These are phyloP conservation scores for Cyamopsis tetragonoloba DNA, from an alignment of 306 rosid species.

Conservation along the genomic window DNA sequence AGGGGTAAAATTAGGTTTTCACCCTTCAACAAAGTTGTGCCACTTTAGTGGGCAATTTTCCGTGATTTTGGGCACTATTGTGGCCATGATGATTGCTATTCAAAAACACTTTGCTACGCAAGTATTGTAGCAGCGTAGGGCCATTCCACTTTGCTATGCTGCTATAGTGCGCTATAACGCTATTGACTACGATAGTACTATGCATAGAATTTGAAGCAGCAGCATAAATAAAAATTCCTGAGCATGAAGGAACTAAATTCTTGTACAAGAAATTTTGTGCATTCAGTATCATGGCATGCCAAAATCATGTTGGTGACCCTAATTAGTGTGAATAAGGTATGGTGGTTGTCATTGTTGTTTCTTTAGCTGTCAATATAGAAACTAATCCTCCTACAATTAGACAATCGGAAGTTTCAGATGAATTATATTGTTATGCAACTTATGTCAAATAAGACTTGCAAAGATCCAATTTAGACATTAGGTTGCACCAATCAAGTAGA, in stretches of 20 bases:
- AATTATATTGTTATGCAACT: neutral
- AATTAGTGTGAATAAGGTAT: neutral
- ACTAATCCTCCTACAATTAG: neutral
- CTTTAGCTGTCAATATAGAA: conserved; percentile 19
- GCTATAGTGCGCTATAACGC: too few species aligned
- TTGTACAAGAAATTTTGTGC: conserved; percentile 3
- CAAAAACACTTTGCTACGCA: too few species aligned
- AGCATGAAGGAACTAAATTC: conserved; percentile 5
- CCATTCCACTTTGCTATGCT: too few species aligned
- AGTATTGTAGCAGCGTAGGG: too few species aligned
- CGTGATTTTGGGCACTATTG: too few species aligned
- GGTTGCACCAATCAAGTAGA: neutral
- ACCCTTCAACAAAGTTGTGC: too few species aligned
- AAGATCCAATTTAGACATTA: neutral
- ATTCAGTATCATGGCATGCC: neutral
- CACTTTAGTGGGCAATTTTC: too few species aligned
- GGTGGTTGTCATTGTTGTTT: neutral
- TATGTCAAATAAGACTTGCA: neutral
- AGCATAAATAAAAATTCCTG: conserved; percentile 5
- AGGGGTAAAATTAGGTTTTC: too few species aligned
- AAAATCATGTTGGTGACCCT: neutral
- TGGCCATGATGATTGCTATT: too few species aligned
- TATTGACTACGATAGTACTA: too few species aligned
- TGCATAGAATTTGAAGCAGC: neutral
- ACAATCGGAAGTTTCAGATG: conserved; percentile 1